Base-by-base conservation (phyloP, 306 rosid species). In the Vigna reflexopilosa region DNA sequence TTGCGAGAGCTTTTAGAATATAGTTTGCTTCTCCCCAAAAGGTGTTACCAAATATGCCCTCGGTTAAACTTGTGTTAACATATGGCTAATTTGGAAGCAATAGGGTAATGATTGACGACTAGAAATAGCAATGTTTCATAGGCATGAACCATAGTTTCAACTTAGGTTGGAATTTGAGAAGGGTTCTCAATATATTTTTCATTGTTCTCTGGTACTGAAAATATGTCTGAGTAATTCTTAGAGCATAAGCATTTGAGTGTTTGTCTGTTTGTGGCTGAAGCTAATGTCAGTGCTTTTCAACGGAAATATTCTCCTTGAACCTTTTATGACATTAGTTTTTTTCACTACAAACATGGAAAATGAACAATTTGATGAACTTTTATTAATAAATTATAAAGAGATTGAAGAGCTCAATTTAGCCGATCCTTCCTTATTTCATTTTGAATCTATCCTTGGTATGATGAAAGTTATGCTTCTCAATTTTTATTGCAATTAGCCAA, bases 81-180 rank as follows among this genome's bases (percentile, higher is more conserved):
- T 28, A 15, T 30, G 61, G 69, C 38, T 14, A 14, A 15, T 56
- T 11, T 17, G 11, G 62, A 68, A 68, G 68, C 26, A 44, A 45
- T 32, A 40, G 5, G 67, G 14, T 67, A 45, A 13, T 45, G 47
- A 68, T 26, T 68, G 16, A 44, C 1, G 75, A 45, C 38, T 1
- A 42, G 48, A 63, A 10, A 26, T 44, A 32, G 49, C 13, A 9
- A 12, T 67, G 22, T 67, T 77, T 51, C 56, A 67, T 5, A 22
- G 78, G 30, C 52, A 45, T 11, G 11, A 52, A n/a, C 44, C 7
- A 36, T 34, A 20, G 19, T 42, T 50, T 42, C 50, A 48, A 48
- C 19, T 76, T 49, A 44, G 79, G 49, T 63, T 48, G 32, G 22
- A 75, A 62, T 32, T 62, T 75, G 48, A 36, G 48, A 75, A 62